Conservation (phyloP, 148 eudicot genomes). For the Fagopyrum homotropicum region DNA sequence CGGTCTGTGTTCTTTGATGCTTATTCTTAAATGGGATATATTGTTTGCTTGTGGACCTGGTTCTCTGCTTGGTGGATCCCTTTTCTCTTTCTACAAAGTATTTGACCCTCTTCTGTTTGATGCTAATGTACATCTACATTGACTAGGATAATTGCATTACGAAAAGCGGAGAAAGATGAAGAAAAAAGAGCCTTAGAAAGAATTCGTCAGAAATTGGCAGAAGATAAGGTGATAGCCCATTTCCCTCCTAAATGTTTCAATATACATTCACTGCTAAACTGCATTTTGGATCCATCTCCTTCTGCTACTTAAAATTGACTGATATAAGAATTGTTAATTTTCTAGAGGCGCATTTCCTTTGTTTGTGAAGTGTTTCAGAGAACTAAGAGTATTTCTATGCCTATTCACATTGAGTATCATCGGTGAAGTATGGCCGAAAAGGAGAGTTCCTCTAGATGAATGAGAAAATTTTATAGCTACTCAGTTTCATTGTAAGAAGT, state of each 20-base stretch:
- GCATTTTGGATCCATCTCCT: background rate
- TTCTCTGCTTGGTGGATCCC: conserved; percentile 3
- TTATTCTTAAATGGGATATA: conserved; percentile 3
- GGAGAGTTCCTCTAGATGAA: no score
- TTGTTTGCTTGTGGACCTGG: conserved; percentile 13
- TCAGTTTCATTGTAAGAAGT: background rate
- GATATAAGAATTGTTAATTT: no score
- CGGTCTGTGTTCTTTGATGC: conserved; percentile 44
- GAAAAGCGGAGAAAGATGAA: conserved; percentile 98
- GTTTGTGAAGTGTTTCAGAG: no score
- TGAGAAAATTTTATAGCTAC: no score
- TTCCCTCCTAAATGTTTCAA: background rate
- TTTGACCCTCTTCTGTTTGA: background rate
- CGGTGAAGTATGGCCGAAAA: no score
- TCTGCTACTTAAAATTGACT: background rate
- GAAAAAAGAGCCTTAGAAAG: conserved; percentile 90
- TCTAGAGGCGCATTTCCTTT: no score
- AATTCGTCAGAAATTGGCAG: conserved; percentile 81
- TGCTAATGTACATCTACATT: conserved; percentile 10
- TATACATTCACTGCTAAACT: background rate
- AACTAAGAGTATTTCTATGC: no score
- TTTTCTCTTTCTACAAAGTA: background rate
- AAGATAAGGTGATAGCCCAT: conserved; percentile 67
- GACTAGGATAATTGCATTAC: conserved; percentile 66
- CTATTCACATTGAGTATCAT: no score